phyloP scores from a whole-genome alignment of 331 rosid genomes.

The Stylosanthes scabra region DNA sequence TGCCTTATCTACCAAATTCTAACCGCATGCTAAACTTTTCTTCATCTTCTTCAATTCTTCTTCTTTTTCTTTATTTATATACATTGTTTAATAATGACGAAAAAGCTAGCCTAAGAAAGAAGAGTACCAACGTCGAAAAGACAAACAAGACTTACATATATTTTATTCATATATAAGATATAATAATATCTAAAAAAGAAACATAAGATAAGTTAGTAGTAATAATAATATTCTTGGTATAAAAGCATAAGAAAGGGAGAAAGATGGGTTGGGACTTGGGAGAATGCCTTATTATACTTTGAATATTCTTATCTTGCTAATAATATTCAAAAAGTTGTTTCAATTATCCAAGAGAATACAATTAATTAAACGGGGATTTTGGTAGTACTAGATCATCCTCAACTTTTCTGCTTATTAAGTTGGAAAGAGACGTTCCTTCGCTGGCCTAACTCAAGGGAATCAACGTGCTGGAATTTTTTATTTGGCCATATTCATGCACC shows the following conservation, averaged over 20 bases:
- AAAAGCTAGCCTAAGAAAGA: conserved; percentile 28
- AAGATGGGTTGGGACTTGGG: conserved; percentile 3
- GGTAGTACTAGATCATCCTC: conserved; percentile 15
- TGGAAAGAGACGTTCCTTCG: conserved; percentile 45
- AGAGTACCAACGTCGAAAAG: conserved; percentile 43
- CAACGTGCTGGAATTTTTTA: conserved; percentile 34
- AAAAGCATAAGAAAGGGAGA: conserved; percentile 20
- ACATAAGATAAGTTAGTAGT: conserved; percentile 33
- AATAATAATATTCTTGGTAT: conserved; percentile 44
- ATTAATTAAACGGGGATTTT: conserved; percentile 26
- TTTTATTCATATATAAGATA: background rate
- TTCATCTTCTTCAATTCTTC: too few relatives aligned
- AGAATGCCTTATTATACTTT: conserved; percentile 40
- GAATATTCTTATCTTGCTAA: conserved; percentile 48
- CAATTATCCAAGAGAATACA: conserved; percentile 32
- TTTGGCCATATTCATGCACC: conserved; percentile 26
- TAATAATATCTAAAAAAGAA: background rate
- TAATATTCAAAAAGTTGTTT: conserved; percentile 37
- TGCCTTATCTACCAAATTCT: conserved; percentile 43
- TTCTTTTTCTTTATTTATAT: background rate
- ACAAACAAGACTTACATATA: conserved; percentile 38
- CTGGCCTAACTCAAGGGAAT: conserved; percentile 44
- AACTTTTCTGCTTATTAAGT: conserved; percentile 41
- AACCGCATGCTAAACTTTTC: conserved; percentile 24
- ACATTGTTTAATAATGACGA: conserved; percentile 4